Evolutionary conservation across 1,284 basidiomycete species (phyloP), one percentile per base, ranked within the genome.

Genomic region (Marasmius tenuissimus): DNA sequence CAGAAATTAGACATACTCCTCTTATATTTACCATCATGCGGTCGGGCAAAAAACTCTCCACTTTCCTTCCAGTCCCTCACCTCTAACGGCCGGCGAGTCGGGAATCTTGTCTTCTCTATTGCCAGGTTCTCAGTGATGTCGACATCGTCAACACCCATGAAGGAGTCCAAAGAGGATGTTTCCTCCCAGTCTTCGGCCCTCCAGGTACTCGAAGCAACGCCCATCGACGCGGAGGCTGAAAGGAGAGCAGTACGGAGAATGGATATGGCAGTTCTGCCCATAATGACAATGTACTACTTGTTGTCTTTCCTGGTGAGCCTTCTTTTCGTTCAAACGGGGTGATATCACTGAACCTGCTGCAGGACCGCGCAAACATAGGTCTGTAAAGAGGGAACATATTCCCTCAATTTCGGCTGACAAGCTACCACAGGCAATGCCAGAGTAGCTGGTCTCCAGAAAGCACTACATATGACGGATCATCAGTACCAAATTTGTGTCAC

Each of bases 401-500:
- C 18, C 47, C 16, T 16, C 20, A 38, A 5, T 42, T 34, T 27
- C 62, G 50, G 42, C 64, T 42, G 69, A 70, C 20, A 73, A 71
- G 45, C 39, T 39, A 80, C 79, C 51, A 69, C 78, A 50, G 79
- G 81, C 7, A 87, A 87, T 67, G 86, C 86, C 12, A 75, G 82
- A 1, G 75, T 86, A 4, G 85, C 85, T 10, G 85, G 85, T 10
- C 70, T 87, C 39, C 81, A 85, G 67, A 77, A 73, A 45, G 77
- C 77, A 38, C 71, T 88, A 33, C 61, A 74, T 0, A 72, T 87
- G 63, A 77, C 78, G 0, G 78, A 83, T 53, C 66, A 69, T 42
- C 72, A 77, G 61, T 86, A 84, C 61, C 76, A 77, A 50, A 72
- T 83, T 38, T 76, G 74, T 33, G 70, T 84, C 40, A 85, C 83